phyloP scores from a whole-genome alignment of 345 rosid genomes.

The Salix purpurea region DNA sequence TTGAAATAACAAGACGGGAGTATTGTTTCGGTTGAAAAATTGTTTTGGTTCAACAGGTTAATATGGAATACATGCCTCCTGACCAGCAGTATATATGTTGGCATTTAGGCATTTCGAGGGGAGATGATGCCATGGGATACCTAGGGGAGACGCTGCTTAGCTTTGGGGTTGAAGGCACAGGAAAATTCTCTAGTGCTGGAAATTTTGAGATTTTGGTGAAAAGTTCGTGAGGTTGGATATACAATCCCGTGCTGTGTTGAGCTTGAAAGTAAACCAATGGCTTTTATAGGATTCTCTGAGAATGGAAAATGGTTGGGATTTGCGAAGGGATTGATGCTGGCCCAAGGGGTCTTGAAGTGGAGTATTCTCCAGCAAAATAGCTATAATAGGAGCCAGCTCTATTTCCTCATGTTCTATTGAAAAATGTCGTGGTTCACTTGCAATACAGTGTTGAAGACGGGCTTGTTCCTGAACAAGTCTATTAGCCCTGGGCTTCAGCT shows the following conservation, averaged over 20 bases:
- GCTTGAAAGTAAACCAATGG: conserved; percentile 33
- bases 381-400: conserved; percentile 19
- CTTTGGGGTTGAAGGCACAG: conserved; percentile 39
- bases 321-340: conserved; percentile 30
- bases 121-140: conserved; percentile 23
- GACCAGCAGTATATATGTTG: conserved; percentile 36
- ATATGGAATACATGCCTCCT: conserved; percentile 30
- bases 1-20: conserved; percentile 32
- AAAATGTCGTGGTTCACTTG: conserved; percentile 32
- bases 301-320: conserved; percentile 39
- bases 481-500: conserved; percentile 31
- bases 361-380: conserved; percentile 12
- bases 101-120: conserved; percentile 30
- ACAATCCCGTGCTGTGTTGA: conserved; percentile 31
- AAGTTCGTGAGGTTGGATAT: conserved; percentile 29
- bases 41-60: conserved; percentile 20
- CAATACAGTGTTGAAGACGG: conserved; percentile 31
- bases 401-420: conserved; percentile 36
- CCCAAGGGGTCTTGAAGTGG: conserved; percentile 22
- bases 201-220: conserved; percentile 28
- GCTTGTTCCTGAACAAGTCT: conserved; percentile 27
- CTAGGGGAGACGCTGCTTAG: conserved; percentile 31
- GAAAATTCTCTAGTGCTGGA: conserved; percentile 26
- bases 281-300: conserved; percentile 29
- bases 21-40: conserved; percentile 34